Conservation (phyloP, 2,329 filamentous ascomycete genomes). For the Penicillium brevicompactum region DNA sequence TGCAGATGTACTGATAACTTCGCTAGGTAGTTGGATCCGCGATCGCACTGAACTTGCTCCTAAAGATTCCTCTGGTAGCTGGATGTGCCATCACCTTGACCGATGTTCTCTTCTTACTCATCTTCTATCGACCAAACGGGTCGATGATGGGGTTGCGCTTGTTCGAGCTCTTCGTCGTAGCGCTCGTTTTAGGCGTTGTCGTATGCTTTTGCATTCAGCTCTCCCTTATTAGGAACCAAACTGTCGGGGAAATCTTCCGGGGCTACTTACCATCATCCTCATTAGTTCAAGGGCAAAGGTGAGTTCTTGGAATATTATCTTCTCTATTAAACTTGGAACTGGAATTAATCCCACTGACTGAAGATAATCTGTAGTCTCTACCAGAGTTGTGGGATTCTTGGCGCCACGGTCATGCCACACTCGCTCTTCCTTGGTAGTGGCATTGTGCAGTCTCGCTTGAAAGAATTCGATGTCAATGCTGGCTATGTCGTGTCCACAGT, state of each 20-base stretch:
- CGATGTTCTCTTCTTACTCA: slow-evolving; percentile 58
- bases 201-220: slow-evolving; percentile 60
- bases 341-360: too few relatives aligned
- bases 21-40: too few relatives aligned
- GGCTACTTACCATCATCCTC: slow-evolving; percentile 54
- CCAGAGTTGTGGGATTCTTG: slow-evolving; percentile 55
- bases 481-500: too few relatives aligned
- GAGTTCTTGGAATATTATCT: too few relatives aligned
- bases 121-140: slow-evolving; percentile 34
- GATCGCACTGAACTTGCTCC: slow-evolving; percentile 57
- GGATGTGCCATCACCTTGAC: slow-evolving; percentile 58
- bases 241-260: slow-evolving; percentile 55
- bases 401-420: slow-evolving; percentile 60
- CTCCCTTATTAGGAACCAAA: slow-evolving; percentile 52
- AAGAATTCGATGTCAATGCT: slow-evolving; percentile 49
- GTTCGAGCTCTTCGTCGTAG: slow-evolving; percentile 40
- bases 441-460: slow-evolving; percentile 57
- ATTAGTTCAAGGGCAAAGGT: too few relatives aligned
- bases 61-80: slow-evolving; percentile 55
- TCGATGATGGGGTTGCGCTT: too few relatives aligned
- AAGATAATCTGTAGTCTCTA: slow-evolving; percentile 51
- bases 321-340: not conserved
- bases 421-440: slow-evolving; percentile 59
- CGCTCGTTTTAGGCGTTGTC: slow-evolving; percentile 57
- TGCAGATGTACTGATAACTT: too few relatives aligned